Base-by-base conservation (phyloP, 2,329 filamentous ascomycete species). In the Colletotrichum sp. region DNA sequence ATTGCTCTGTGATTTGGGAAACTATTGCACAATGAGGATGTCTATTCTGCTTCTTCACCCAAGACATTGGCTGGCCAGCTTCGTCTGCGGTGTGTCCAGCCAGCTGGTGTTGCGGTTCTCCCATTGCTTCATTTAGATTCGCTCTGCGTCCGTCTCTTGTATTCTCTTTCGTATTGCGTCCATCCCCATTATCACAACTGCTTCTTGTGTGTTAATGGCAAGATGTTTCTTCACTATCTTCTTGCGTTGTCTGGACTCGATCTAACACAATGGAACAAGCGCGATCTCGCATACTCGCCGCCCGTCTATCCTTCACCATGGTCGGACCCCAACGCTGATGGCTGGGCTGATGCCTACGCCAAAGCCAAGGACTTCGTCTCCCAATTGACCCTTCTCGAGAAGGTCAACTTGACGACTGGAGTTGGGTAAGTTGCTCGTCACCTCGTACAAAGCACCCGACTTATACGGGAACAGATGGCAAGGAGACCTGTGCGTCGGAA, bases 351-450 rank as follows among this genome's bases (percentile, higher is more conserved):
- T 8, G 95, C 95, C 52, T 96, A 98, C 80, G 87, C 86, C 24
- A 93, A 94, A 84, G 96, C 96, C 2, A 92, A 91, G 79, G 91
- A 89, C 4, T 96, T 98, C 81, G 95, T 98, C 62, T 94, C 93
- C 12, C 92, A 96, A 82, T 86, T 98, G 85, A 98, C 95, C 1
- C 89, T 98, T 44, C 82, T 92, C 13, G 96, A 98, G 84, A 98
- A 98, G 87, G 95, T 99, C 85, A 99, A 99, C 84, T 84, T 99
- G 78, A 99, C 96, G 4, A 98, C 96, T 1, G 96, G 96, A 84
- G 91, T 94, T 78, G 96, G 96, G 91, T 96, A 86, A 84, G 92
- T 86, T 24, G 8, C 16, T 7, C 8, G 21, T 69, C 7, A 24
- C 68, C 64, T 71, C 10, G 78, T 64, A 5, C 3, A 13, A 24